phyloP scores from a whole-genome alignment of 2,329 filamentous ascomycete species.

The Trichoderma sp. region DNA sequence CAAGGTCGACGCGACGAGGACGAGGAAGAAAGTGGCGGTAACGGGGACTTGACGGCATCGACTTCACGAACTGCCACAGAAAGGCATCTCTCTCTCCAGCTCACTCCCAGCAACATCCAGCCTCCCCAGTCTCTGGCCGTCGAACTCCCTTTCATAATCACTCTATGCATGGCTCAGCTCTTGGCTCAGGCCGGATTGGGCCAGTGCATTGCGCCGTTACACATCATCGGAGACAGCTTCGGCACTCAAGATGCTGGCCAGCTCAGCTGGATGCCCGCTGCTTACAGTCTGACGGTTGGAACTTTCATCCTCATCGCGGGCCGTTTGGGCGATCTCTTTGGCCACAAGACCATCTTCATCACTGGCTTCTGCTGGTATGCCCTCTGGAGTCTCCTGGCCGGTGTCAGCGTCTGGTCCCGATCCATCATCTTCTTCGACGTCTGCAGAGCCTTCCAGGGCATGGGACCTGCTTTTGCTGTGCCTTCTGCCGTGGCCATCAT shows the following conservation, averaged over 20 bases:
- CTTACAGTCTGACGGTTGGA: slow-evolving; percentile 56
- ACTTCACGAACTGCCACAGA: neutral
- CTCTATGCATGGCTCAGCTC: slow-evolving; percentile 34
- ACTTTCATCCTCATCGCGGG: slow-evolving; percentile 59
- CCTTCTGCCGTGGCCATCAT: slow-evolving; percentile 62
- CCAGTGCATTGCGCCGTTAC: slow-evolving; percentile 37
- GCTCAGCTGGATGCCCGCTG: slow-evolving; percentile 57
- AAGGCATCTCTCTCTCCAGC: slow-evolving; percentile 1
- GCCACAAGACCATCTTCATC: slow-evolving; percentile 55
- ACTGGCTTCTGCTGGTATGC: slow-evolving; percentile 55
- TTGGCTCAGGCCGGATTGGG: slow-evolving; percentile 33
- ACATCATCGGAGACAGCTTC: slow-evolving; percentile 51
- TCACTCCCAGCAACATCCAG: slow-evolving; percentile 18
- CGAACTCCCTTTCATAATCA: slow-evolving; percentile 25
- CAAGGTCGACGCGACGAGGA: neutral
- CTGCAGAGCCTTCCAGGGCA: slow-evolving; percentile 54
- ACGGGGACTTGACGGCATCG: neutral
- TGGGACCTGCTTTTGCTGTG: slow-evolving; percentile 58
- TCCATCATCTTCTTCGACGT: slow-evolving; percentile 47
- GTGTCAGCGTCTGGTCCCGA: slow-evolving; percentile 44
- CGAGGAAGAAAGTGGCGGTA: neutral
- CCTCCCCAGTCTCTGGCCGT: slow-evolving; percentile 1
- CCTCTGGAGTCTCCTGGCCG: slow-evolving; percentile 52
- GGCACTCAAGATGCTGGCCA: slow-evolving; percentile 45
- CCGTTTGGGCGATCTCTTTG: slow-evolving; percentile 57